These are phyloP conservation scores for Thermothielavioides terrestris DNA, from an alignment of 495 filamentous ascomycete genomes.

Conservation along the genomic window DNA sequence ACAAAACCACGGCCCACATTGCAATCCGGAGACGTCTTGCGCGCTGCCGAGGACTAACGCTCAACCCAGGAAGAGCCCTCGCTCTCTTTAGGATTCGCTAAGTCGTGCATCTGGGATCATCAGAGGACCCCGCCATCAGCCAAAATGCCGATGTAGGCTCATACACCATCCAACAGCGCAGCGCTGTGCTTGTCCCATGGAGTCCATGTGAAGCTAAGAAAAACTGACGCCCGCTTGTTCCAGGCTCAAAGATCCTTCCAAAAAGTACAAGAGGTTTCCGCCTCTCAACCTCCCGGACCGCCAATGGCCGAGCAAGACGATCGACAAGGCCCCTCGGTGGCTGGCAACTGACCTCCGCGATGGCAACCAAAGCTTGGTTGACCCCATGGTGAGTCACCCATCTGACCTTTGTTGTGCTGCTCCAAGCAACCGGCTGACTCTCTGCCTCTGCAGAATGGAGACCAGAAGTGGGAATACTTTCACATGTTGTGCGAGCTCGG, in stretches of 20 bases:
- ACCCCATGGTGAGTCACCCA: constrained; percentile 65
- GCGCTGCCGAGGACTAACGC: no score
- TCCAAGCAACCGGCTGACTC: constrained; percentile 17
- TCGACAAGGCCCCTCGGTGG: constrained; percentile 77
- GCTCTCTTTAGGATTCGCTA: no score
- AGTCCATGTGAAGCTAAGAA: no score
- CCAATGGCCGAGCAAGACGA: constrained; percentile 79
- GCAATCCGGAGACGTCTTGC: no score
- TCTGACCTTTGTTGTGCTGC: not conserved
- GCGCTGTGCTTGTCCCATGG: no score
- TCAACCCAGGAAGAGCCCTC: no score
- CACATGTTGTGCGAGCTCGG: constrained; percentile 87
- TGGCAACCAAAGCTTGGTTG: constrained; percentile 80
- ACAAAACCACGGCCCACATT: no score
- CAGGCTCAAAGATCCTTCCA: constrained; percentile 92
- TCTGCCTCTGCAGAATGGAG: constrained; percentile 55
- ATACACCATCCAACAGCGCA: no score
- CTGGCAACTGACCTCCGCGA: constrained; percentile 78
- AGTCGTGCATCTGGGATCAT: not conserved
- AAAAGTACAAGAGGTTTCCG: constrained; percentile 72
- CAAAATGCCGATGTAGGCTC: constrained; percentile 36
- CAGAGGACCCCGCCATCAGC: not conserved
- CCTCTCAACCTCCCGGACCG: constrained; percentile 76
- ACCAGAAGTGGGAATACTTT: constrained; percentile 94
- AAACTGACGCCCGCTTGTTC: constrained; percentile 9